These are phyloP conservation scores for Asterionellopsis glacialis DNA, from an alignment of 108 stramenopile species.

Conservation along the genomic window DNA sequence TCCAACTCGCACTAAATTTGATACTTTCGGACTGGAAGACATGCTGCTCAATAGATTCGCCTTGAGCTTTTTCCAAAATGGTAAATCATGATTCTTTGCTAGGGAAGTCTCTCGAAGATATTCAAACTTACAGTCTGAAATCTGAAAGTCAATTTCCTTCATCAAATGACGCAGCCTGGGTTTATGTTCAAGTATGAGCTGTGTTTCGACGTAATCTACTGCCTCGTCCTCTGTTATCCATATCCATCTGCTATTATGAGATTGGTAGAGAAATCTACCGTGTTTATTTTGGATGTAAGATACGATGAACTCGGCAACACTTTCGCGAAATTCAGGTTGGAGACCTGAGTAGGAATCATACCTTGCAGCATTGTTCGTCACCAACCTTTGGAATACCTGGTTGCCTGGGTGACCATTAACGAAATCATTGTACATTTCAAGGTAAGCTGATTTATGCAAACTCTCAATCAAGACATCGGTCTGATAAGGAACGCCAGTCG, in stretches of 20 bases:
- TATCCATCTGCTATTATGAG: conserved; percentile 2
- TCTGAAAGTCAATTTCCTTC: neutral
- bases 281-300: neutral
- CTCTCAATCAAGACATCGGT: conserved; percentile 33
- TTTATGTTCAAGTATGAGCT: neutral
- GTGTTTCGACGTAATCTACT: neutral
- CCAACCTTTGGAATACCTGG: neutral
- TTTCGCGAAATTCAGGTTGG: neutral
- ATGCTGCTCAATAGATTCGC: neutral
- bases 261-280: conserved; percentile 8
- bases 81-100: neutral
- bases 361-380: neutral
- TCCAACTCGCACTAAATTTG: neutral
- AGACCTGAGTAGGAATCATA: conserved; percentile 2
- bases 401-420: conserved; percentile 27
- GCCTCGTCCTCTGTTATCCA: neutral
- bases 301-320: neutral
- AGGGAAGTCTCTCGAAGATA: neutral
- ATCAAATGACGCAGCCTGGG: neutral
- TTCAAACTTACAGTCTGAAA: neutral
- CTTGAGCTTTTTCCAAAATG: too few relatives aligned
- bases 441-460: conserved; percentile 7
- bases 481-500: neutral
- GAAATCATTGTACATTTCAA: conserved; percentile 21
- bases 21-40: neutral